phyloP scores from a whole-genome alignment of 1,139 yeast genomes.

The Pichia sp. region DNA sequence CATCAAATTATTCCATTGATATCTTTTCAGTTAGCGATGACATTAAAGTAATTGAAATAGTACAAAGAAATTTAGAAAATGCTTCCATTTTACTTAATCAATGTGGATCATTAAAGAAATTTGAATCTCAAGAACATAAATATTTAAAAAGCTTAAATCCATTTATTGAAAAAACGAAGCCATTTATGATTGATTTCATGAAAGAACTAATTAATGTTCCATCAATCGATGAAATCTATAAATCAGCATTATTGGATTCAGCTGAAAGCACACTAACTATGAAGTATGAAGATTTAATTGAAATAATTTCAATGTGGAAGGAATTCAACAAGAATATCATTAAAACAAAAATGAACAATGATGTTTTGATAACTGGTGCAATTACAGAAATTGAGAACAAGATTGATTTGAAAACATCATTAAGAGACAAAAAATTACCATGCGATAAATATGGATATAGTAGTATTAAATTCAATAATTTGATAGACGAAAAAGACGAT shows the following conservation, averaged over 20 bases:
- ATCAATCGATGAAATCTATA: slow-evolving; percentile 54
- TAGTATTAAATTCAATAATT: slow-evolving; percentile 9
- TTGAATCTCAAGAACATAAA: slow-evolving; percentile 47
- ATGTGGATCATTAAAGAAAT: slow-evolving; percentile 59
- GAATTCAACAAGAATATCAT: slow-evolving; percentile 43
- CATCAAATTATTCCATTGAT: slow-evolving; percentile 60
- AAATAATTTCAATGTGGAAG: slow-evolving; percentile 51
- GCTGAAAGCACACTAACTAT: slow-evolving; percentile 36
- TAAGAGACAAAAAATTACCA: slow-evolving; percentile 7
- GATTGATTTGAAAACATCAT: slow-evolving; percentile 3
- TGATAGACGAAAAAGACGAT: slow-evolving; percentile 22
- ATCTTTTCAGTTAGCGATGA: slow-evolving; percentile 22
- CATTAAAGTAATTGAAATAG: slow-evolving; percentile 17
- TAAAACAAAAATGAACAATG: slow-evolving; percentile 32
- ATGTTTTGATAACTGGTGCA: slow-evolving; percentile 49
- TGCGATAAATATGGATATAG: slow-evolving; percentile 17
- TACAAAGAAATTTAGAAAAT: slow-evolving; percentile 48
- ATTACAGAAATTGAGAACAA: slow-evolving; percentile 21
- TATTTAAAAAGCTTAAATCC: slow-evolving; percentile 79
- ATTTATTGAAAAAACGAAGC: slow-evolving; percentile 48
- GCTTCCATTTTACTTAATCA: slow-evolving; percentile 59
- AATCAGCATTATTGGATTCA: slow-evolving; percentile 43
- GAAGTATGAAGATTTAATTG: slow-evolving; percentile 58
- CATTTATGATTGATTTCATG: slow-evolving; percentile 40
- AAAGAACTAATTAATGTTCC: slow-evolving; percentile 46